Evolutionary conservation across 2,329 filamentous ascomycete genomes (phyloP).

Genomic region (Verticillium nonalfalfae): DNA sequence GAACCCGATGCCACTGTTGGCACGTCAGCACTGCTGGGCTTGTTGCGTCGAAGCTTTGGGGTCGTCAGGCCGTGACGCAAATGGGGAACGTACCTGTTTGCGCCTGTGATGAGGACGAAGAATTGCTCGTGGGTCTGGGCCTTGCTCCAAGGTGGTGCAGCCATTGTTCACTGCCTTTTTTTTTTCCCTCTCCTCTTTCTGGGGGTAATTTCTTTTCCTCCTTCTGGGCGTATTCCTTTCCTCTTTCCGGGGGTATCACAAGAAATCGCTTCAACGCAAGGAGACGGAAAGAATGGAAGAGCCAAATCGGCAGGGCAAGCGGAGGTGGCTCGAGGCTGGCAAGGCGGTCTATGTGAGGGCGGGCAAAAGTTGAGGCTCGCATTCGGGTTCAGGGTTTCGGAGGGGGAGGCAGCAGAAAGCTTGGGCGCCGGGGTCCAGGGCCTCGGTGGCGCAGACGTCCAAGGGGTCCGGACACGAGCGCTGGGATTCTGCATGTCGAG

Average conservation of each 20-base stretch:
- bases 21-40: constrained; percentile 18
- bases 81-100: constrained; percentile 62
- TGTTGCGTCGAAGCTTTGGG: not conserved
- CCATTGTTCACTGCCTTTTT: not conserved
- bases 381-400: not conserved
- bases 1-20: constrained; percentile 73
- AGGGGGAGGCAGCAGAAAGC: not conserved
- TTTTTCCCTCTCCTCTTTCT: not conserved
- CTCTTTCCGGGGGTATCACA: not conserved
- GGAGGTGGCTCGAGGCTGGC: not conserved
- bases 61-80: not conserved
- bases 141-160: constrained; percentile 25
- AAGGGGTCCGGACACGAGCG: not conserved
- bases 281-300: not conserved
- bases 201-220: not conserved
- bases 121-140: constrained; percentile 34
- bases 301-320: not conserved
- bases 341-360: not conserved
- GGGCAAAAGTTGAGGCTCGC: not conserved
- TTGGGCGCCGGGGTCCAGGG: not conserved
- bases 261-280: not conserved
- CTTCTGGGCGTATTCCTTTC: too few relatives aligned
- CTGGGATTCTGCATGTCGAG: not conserved
- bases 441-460: not conserved
- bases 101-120: constrained; percentile 73